Evolutionary conservation across 352 stramenopile genomes (phyloP).

Genomic region (Poterioochromonas sp.): DNA sequence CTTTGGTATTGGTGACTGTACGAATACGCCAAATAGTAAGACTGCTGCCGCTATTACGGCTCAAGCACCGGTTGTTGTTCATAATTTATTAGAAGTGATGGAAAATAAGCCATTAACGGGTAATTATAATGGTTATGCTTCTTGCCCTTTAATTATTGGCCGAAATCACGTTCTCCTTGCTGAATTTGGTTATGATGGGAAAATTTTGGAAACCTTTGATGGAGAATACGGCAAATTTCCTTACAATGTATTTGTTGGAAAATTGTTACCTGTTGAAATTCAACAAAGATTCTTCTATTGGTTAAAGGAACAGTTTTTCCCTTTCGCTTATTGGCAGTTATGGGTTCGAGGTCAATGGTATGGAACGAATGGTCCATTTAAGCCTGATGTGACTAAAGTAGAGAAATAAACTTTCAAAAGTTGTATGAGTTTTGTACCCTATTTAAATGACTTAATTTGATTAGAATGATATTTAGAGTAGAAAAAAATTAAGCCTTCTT

Average conservation of each 20-base stretch:
- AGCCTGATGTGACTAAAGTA: constrained; percentile 30
- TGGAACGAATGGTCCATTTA: constrained; percentile 39
- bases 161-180: constrained; percentile 42
- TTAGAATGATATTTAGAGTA: too few relatives aligned
- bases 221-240: constrained; percentile 29
- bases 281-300: constrained; percentile 42
- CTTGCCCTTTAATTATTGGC: constrained; percentile 43
- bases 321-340: constrained; percentile 45
- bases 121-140: constrained; percentile 44
- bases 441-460: too few relatives aligned
- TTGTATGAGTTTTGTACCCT: too few relatives aligned
- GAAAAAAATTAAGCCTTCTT: too few relatives aligned
- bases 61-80: constrained; percentile 43
- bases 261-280: constrained; percentile 36
- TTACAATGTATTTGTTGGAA: too few relatives aligned
- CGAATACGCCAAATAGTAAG: constrained; percentile 45
- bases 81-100: constrained; percentile 42
- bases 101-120: constrained; percentile 37
- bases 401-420: too few relatives aligned
- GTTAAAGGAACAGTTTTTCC: constrained; percentile 44
- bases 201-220: constrained; percentile 42
- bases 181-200: constrained; percentile 45
- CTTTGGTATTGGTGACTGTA: constrained; percentile 45
- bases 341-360: constrained; percentile 42
- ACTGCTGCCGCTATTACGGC: constrained; percentile 44